Base-by-base conservation (phyloP, 306 rosid species). In the Pueraria montana region DNA sequence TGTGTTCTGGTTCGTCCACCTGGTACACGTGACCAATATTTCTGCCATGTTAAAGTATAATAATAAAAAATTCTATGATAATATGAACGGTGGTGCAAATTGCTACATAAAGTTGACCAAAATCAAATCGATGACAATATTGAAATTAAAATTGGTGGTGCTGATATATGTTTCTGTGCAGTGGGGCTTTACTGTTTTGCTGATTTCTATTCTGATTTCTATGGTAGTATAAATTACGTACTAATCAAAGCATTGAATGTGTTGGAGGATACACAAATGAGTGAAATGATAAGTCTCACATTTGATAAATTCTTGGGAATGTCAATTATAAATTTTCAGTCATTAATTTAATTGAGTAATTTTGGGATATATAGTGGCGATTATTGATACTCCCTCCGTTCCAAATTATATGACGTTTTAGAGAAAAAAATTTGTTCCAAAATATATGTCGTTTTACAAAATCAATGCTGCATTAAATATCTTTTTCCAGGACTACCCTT, bases 1-100 rank as follows among this genome's bases (percentile, higher is more conserved):
- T 52, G 79, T 48, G 30, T 20, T 61, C 56, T 63, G 53, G 56
- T 80, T 86, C 83, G 89, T 74, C 77, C 76, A 74, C 16, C 30
- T 86, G 11, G 23, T 74, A 72, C 80, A 74, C 45, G 18, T 45
- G 17, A 74, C 49, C 48, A 36, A 34, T 65, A 65, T n/a, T 17
- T 34, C 14, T 65, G 71, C 24, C 71, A 65, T 36, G 24, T n/a
- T 8, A 64, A 14, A 64, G 11, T 7, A 16, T 16, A 64, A n/a
- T 56, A 53, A 46, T 8, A 55, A 8, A 10, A n/a, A n/a, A n/a
- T n/a, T 12, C 23, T 24, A 59, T 27, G 42, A 64, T 65, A 9
- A 65, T 36, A 65, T 65, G 73, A 46, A 61, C 12, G 73, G 23
- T 68, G 64, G 10, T 42, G 52, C 8, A 26, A n/a, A 4, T 16